phyloP scores from a whole-genome alignment of 164 flowering plant genomes.

The Tinospora cordifolia region DNA sequence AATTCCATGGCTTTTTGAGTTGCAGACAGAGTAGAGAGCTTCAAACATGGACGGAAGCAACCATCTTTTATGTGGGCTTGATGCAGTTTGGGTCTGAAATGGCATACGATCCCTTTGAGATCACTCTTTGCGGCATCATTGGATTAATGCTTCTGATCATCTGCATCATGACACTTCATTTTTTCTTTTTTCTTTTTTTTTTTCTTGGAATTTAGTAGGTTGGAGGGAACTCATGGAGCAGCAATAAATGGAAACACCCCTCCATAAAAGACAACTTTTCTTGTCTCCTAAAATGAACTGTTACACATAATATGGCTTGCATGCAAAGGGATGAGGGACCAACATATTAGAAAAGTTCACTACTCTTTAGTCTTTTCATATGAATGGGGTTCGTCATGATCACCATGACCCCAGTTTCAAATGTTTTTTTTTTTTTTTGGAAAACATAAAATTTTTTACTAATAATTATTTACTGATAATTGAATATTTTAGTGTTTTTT shows the following conservation, averaged over 20 bases:
- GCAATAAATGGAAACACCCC: not conserved
- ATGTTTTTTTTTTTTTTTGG: no score
- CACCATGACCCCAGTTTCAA: no score
- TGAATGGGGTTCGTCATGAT: no score
- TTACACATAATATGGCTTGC: not conserved
- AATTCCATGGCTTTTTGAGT: conserved; percentile 11
- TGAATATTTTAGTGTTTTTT: no score
- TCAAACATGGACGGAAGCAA: conserved; percentile 6
- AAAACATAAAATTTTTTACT: no score
- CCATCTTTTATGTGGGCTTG: conserved; percentile 8
- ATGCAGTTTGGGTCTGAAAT: conserved; percentile 5
- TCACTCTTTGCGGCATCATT: not conserved
- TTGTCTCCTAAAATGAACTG: not conserved
- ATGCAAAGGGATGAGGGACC: not conserved
- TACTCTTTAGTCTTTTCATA: no score
- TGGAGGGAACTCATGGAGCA: not conserved
- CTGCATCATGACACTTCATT: not conserved
- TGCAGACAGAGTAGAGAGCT: conserved; percentile 3
- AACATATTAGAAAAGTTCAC: no score
- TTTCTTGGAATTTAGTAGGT: conserved; percentile 1
- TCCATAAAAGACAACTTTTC: not conserved
- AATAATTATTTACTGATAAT: no score
- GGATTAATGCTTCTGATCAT: not conserved
- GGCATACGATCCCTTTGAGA: not conserved
- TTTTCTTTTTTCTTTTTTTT: no score